These are phyloP conservation scores for Magnolia kwangsiensis DNA, from an alignment of 164 flowering plant species.

Conservation along the genomic window DNA sequence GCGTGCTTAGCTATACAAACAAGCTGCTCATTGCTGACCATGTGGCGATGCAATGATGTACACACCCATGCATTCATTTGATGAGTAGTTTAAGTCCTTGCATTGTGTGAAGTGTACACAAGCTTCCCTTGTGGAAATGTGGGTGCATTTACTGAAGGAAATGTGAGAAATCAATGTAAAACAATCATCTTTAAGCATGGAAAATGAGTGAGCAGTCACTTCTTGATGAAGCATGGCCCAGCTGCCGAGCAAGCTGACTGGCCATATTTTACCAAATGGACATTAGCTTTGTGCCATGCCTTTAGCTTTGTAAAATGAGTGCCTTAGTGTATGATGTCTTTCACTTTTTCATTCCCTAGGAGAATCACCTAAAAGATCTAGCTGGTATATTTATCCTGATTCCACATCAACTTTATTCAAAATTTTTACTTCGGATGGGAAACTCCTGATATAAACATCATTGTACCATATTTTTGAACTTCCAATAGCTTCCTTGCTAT, in stretches of 20 bases:
- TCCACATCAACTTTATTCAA: not conserved
- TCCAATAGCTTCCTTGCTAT: not conserved
- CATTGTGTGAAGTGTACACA: not conserved
- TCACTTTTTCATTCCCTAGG: not conserved
- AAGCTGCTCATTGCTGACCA: not conserved
- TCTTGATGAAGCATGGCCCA: not conserved
- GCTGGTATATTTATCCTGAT: not conserved
- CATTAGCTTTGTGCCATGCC: not conserved
- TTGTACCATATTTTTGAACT: not conserved
- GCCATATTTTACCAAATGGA: not conserved
- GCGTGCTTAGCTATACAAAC: not conserved
- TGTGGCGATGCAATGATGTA: not conserved
- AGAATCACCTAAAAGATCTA: not conserved
- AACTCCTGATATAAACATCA: not conserved
- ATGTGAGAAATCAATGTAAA: not conserved
- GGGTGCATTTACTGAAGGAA: not conserved
- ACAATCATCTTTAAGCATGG: not conserved
- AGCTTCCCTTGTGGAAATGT: not conserved
- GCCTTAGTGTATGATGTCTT: not conserved
- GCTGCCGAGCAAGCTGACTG: not conserved
- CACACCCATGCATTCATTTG: not conserved
- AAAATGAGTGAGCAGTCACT: not conserved
- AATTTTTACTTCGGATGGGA: not conserved
- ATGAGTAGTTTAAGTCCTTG: not conserved
- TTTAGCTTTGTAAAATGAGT: not conserved